Base-by-base conservation (phyloP, 1,284 basidiomycete species). In the Fomitopsis betulina region DNA sequence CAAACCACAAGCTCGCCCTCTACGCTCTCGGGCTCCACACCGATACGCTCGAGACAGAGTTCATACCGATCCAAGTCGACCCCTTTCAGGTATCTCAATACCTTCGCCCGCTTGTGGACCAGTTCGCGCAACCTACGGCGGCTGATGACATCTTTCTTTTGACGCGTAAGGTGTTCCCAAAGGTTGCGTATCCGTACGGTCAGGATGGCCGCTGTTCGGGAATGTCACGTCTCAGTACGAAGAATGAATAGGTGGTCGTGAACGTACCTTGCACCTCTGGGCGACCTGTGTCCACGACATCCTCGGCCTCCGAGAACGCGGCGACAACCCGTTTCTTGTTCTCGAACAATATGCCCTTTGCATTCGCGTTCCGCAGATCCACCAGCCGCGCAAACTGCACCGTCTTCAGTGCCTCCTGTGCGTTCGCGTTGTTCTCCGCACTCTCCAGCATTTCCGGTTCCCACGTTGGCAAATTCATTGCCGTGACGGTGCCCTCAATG, bases 351-450 rank as follows among this genome's bases (percentile, higher is more conserved):
- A 98, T 88, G 19, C 92, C 93, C 51, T 76, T 79, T 39, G 92
- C 91, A 67, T 89, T 91, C 23, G 96, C 89, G 68, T 98, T 97
- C 59, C 89, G 78, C 66, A 98, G 75, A 73, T 97, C 95, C 51
- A 94, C 75, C 39, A 95, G 75, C 60, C 83, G 80, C 37, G 87
- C 84, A 59, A 97, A 79, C 62, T 77, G 73, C 59, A 84, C 84
- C 10, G 82, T 81, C 72, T 91, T 94, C 62, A 68, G 66, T 38
- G 77, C 57, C 68, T 93, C 87, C 51, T 71, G 72, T 23, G 68
- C 54, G 63, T 71, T 67, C 9, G 64, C 49, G 63, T 59, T 32
- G 43, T 54, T 21, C 9, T 37, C 12, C 15, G 51, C 39, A 15
- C 25, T 33, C 17, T 50, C 3, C 47, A 39, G 3, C 30, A 15